Conservation (phyloP, 23 red algal genomes). For the Gracilaria caudata region DNA sequence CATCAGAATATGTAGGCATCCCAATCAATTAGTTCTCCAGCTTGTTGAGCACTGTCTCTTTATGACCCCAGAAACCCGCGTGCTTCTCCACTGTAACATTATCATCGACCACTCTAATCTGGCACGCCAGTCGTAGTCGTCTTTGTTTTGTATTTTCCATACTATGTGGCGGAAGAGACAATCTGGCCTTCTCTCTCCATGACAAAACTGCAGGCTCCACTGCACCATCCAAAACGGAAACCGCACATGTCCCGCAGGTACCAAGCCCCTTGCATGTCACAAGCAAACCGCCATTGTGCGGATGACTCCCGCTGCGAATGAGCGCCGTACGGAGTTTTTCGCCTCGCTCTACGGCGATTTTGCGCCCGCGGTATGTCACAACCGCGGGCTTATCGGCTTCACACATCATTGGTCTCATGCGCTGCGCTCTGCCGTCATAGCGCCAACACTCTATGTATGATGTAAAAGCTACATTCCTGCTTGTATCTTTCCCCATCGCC, state of each 20-base stretch:
- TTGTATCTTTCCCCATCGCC: not conserved
- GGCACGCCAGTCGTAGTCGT: constrained; percentile 45
- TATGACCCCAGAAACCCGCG: constrained; percentile 68
- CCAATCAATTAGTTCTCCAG: constrained; percentile 17
- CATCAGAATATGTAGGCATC: not conserved
- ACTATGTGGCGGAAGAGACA: constrained; percentile 45
- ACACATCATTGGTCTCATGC: not conserved
- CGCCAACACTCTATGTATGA: constrained; percentile 1
- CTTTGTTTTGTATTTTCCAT: constrained; percentile 15
- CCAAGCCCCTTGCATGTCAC: constrained; percentile 57
- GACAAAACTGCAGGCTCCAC: constrained; percentile 6
- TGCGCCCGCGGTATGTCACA: constrained; percentile 53
- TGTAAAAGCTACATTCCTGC: not conserved
- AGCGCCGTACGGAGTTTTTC: constrained; percentile 48
- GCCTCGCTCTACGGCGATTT: constrained; percentile 9
- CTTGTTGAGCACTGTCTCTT: not conserved
- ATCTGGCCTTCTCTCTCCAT: constrained; percentile 36
- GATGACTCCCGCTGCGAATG: constrained; percentile 24
- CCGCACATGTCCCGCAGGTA: constrained; percentile 63
- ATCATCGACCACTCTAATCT: constrained; percentile 32
- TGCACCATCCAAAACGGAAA: not conserved
- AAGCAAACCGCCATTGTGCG: constrained; percentile 49
- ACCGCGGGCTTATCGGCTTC: not conserved
- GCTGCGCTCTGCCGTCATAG: not conserved
- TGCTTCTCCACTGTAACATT: constrained; percentile 49